A percentile compares a stretch with the other conserved stretches of the same genome.
phyloP scores from a whole-genome alignment of 1,284 basidiomycete species.

The Cryptococcus sp. region DNA sequence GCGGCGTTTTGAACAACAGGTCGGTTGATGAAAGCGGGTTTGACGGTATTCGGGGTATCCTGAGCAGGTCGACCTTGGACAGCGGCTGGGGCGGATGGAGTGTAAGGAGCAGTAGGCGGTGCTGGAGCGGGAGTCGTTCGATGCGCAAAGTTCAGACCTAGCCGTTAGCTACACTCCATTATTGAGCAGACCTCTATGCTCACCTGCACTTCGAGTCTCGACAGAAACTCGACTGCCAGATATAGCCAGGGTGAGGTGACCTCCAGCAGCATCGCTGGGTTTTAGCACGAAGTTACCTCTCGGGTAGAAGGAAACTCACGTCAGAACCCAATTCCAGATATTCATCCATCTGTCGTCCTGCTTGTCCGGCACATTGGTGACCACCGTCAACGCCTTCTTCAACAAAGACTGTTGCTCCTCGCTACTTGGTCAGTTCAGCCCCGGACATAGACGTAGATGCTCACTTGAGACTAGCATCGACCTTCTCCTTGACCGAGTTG shows the following conservation, averaged over 20 bases:
- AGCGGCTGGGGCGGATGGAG: constrained; percentile 33
- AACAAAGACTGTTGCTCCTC: constrained; percentile 82
- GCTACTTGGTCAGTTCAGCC: constrained; percentile 25
- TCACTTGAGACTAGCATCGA: constrained; percentile 81
- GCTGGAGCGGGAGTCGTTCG: constrained; percentile 28
- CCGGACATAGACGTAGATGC: constrained; percentile 11
- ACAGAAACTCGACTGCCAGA: constrained; percentile 86
- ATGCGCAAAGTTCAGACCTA: constrained; percentile 88
- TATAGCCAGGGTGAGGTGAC: constrained; percentile 78
- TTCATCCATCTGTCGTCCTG: constrained; percentile 82
- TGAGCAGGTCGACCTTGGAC: constrained; percentile 23
- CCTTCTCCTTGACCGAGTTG: constrained; percentile 87
- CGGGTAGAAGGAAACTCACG: constrained; percentile 31
- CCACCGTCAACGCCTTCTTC: constrained; percentile 80
- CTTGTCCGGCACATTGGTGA: constrained; percentile 52
- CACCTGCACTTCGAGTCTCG: constrained; percentile 87
- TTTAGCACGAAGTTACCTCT: constrained; percentile 15
- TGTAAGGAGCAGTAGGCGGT: constrained; percentile 45
- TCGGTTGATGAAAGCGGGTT: constrained; percentile 39
- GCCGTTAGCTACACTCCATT: constrained; percentile 1
- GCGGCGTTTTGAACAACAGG: too few relatives aligned
- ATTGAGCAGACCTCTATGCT: constrained; percentile 12
- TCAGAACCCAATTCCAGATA: constrained; percentile 95
- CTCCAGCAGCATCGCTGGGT: constrained; percentile 82
- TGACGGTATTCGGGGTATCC: constrained; percentile 8